These are phyloP conservation scores for Xylariales sp. DNA, from an alignment of 2,329 filamentous ascomycete species.

Conservation along the genomic window DNA sequence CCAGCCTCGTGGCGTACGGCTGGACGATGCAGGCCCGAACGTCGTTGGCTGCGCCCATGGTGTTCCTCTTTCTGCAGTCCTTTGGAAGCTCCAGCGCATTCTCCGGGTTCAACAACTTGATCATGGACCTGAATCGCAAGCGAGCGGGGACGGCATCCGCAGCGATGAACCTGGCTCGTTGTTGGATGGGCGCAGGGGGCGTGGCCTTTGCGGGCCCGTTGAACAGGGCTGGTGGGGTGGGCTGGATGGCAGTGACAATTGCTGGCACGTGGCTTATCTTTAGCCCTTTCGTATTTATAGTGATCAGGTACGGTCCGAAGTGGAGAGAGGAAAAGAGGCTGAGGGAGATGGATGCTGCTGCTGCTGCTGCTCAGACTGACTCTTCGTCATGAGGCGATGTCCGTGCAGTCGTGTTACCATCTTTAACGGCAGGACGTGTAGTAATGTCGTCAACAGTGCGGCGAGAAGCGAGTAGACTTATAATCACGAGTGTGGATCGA, in stretches of 20 bases:
- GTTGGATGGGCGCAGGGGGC: constrained; percentile 5
- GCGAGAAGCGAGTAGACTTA: too few species aligned
- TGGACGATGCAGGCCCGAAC: constrained; percentile 47
- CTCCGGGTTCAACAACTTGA: constrained; percentile 1
- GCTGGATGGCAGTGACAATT: constrained; percentile 1
- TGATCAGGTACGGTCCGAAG: constrained; percentile 1
- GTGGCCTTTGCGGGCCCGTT: constrained; percentile 6
- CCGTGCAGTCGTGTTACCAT: too few species aligned
- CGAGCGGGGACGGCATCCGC: constrained; percentile 2
- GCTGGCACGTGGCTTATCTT: constrained; percentile 3
- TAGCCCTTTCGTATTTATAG: constrained; percentile 1
- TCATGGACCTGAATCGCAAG: constrained; percentile 4
- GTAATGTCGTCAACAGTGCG: too few species aligned
- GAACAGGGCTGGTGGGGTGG: constrained; percentile 1
- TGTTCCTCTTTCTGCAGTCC: constrained; percentile 2
- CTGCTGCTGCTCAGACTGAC: too few species aligned
- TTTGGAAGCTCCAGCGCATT: neutral
- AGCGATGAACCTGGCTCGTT: constrained; percentile 7
- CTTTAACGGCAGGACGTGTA: too few species aligned
- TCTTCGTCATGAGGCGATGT: too few species aligned
- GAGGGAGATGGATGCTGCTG: too few species aligned
- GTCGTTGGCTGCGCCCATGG: constrained; percentile 1
- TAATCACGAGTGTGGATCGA: too few species aligned
- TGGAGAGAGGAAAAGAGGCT: constrained; percentile 6
- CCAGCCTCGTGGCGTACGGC: constrained; percentile 50